Percentiles rank a stretch among this genome's conserved stretches.
Conservation (phyloP, 2,329 filamentous ascomycete genomes). For the Epichloe bromicola region DNA sequence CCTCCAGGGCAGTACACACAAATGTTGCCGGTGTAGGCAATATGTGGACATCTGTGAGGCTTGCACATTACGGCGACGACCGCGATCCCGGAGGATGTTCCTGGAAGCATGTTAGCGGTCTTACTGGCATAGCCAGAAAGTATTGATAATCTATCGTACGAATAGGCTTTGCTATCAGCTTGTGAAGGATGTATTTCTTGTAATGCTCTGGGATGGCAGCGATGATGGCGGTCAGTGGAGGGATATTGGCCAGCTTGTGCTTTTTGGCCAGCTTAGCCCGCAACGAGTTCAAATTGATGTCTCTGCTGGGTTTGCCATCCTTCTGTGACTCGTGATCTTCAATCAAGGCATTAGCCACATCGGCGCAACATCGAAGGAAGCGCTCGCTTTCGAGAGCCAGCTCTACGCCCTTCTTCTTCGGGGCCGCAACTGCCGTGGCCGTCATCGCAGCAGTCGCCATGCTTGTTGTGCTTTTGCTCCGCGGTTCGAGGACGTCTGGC, state of each 20-base stretch:
- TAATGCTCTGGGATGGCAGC: conserved; percentile 98
- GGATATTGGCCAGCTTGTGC: conserved; percentile 75
- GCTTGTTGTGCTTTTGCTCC: neutral
- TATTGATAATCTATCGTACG: conserved; percentile 32
- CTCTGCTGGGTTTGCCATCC: conserved; percentile 62
- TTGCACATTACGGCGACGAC: conserved; percentile 99
- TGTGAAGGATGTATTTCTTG: conserved; percentile 96
- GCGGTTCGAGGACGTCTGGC: neutral
- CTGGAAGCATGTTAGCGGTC: conserved; percentile 24
- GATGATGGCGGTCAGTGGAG: conserved; percentile 91
- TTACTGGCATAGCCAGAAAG: neutral
- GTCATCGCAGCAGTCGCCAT: conserved; percentile 47
- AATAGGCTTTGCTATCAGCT: conserved; percentile 93
- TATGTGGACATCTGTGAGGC: conserved; percentile 92
- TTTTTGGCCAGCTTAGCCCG: conserved; percentile 85
- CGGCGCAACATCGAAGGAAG: conserved; percentile 85
- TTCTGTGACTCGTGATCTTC: conserved; percentile 80
- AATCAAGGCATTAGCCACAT: conserved; percentile 86
- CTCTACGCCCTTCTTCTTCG: conserved; percentile 58
- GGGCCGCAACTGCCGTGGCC: conserved; percentile 50
- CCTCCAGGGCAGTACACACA: conserved; percentile 98
- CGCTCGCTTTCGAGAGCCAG: conserved; percentile 88
- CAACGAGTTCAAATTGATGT: conserved; percentile 85
- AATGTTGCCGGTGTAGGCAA: conserved; percentile 96
- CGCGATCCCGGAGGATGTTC: conserved; percentile 90